Conservation (phyloP, 1,284 basidiomycete species). For the Coniferiporia weirii region DNA sequence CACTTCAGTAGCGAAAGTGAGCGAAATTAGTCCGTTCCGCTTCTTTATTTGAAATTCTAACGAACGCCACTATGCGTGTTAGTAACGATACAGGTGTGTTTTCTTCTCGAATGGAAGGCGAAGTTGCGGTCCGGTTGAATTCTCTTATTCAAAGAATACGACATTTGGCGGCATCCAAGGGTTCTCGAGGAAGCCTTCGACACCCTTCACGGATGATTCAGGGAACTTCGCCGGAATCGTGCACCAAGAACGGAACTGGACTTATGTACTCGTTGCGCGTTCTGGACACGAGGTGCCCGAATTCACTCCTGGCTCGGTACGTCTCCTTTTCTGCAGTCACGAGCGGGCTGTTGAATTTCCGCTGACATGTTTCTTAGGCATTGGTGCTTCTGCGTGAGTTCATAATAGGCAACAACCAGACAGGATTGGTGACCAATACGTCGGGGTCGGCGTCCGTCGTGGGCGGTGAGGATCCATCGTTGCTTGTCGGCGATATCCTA, state of each 20-base stretch:
- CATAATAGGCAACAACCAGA: constrained; percentile 47
- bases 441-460: constrained; percentile 34
- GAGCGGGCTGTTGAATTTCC: background rate
- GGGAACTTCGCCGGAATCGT: constrained; percentile 61
- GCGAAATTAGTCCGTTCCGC: background rate
- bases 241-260: constrained; percentile 67
- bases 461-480: constrained; percentile 45
- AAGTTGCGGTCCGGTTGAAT: background rate
- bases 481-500: constrained; percentile 39
- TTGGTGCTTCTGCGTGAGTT: constrained; percentile 55
- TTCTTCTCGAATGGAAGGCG: background rate
- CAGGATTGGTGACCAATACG: constrained; percentile 40
- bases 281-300: constrained; percentile 56
- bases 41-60: background rate
- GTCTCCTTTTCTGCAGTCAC: constrained; percentile 21
- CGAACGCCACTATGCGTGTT: constrained; percentile 3
- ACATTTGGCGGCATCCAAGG: constrained; percentile 72
- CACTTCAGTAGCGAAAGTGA: constrained; percentile 64
- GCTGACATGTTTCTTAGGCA: constrained; percentile 33
- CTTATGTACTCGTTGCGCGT: constrained; percentile 51
- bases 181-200: constrained; percentile 60
- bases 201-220: constrained; percentile 55
- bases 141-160: constrained; percentile 48
- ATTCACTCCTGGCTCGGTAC: constrained; percentile 45
- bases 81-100: constrained; percentile 59